These are phyloP conservation scores for Ogataea philodendri DNA, from an alignment of 805 yeast genomes.

Conservation along the genomic window DNA sequence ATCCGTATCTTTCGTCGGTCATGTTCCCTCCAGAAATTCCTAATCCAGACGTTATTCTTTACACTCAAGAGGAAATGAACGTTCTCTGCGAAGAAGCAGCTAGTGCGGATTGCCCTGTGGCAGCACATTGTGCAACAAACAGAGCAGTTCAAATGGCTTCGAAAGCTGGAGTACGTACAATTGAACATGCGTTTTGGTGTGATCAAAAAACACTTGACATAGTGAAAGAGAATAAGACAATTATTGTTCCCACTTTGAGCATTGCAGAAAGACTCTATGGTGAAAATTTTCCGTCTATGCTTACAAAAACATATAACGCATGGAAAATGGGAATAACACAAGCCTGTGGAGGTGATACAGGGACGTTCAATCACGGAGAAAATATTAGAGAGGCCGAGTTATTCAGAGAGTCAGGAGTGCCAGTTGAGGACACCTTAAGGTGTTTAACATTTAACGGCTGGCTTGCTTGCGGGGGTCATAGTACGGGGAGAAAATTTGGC, in stretches of 20 bases:
- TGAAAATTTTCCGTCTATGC: slow-evolving; percentile 18
- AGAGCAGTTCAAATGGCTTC: slow-evolving; percentile 30
- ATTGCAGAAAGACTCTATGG: slow-evolving; percentile 27
- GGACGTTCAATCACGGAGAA: slow-evolving; percentile 32
- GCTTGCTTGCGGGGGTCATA: slow-evolving; percentile 30
- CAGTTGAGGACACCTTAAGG: slow-evolving; percentile 21
- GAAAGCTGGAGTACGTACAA: slow-evolving; percentile 27
- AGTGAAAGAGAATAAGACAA: slow-evolving; percentile 22
- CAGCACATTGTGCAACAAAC: slow-evolving; percentile 31
- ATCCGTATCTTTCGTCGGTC: slow-evolving; percentile 30
- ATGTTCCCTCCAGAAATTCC: slow-evolving; percentile 28
- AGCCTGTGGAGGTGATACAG: slow-evolving; percentile 33
- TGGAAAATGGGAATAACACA: slow-evolving; percentile 26
- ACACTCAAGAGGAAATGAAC: slow-evolving; percentile 30
- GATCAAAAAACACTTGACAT: slow-evolving; percentile 21
- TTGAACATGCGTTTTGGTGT: slow-evolving; percentile 30
- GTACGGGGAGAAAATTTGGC: slow-evolving; percentile 28
- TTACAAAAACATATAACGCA: slow-evolving; percentile 22
- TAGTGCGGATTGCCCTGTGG: slow-evolving; percentile 29
- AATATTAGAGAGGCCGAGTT: slow-evolving; percentile 31
- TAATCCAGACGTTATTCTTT: slow-evolving; percentile 29
- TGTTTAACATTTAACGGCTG: slow-evolving; percentile 29
- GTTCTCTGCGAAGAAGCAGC: slow-evolving; percentile 26
- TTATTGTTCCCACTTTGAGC: slow-evolving; percentile 29
- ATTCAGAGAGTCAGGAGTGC: slow-evolving; percentile 28